These are phyloP conservation scores for Neurospora tetraspora DNA, from an alignment of 495 filamentous ascomycete genomes.

Conservation along the genomic window DNA sequence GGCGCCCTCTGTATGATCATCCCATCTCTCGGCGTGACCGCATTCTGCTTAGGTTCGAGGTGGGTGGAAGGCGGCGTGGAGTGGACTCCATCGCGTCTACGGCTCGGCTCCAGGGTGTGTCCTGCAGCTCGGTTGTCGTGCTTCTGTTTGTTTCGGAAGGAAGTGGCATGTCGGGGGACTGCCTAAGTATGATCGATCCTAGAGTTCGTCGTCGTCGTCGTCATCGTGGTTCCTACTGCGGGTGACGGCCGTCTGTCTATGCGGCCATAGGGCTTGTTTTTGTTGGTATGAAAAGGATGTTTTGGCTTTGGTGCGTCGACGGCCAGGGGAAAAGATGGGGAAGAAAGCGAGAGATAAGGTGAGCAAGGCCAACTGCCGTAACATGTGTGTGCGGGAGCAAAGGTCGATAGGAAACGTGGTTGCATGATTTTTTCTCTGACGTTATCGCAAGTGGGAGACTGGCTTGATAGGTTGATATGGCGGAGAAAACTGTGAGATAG, in stretches of 20 bases:
- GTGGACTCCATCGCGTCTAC: neutral
- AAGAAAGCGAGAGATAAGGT: neutral
- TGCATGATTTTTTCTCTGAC: neutral
- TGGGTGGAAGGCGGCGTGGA: neutral
- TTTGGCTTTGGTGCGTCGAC: neutral
- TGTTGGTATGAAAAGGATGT: neutral
- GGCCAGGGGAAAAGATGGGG: neutral
- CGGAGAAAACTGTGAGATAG: neutral
- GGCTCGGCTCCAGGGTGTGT: neutral
- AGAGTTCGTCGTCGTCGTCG: neutral
- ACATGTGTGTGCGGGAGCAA: neutral
- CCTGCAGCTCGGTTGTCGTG: neutral
- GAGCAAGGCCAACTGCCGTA: neutral
- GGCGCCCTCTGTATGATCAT: neutral
- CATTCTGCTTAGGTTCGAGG: neutral
- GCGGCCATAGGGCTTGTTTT: neutral
- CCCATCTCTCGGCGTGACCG: neutral
- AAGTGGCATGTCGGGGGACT: neutral
- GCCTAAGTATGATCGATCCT: neutral
- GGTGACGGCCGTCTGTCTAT: neutral
- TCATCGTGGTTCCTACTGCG: neutral
- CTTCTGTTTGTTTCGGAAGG: neutral
- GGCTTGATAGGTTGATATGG: neutral
- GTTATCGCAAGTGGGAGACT: neutral
- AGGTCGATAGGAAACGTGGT: neutral